Percentiles rank a stretch among this genome's conserved stretches.
These are phyloP conservation scores for Lactarius sanguifluus DNA, from an alignment of 768 basidiomycete species.

Conservation along the genomic window DNA sequence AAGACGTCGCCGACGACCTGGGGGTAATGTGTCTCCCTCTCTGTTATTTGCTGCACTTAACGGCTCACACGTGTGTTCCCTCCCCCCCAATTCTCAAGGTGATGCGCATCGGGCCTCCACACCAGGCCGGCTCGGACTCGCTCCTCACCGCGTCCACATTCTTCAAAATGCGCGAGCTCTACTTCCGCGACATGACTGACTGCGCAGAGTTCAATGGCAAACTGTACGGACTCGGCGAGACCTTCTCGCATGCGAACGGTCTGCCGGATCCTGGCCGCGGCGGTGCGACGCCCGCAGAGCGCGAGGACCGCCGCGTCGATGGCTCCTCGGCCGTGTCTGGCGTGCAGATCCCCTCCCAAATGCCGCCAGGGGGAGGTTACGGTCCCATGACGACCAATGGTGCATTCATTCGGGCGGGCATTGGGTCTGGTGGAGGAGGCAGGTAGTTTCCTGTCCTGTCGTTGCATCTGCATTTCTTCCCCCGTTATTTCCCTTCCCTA, in stretches of 20 bases:
- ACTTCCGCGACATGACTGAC: constrained; percentile 89
- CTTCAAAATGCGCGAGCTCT: constrained; percentile 92
- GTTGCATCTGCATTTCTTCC: constrained; percentile 25
- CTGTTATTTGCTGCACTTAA: constrained; percentile 8
- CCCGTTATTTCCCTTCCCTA: not conserved
- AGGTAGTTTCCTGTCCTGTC: constrained; percentile 19
- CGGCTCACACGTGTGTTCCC: constrained; percentile 10
- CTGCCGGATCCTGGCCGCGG: constrained; percentile 63
- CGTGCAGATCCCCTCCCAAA: constrained; percentile 24
- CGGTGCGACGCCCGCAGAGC: constrained; percentile 78
- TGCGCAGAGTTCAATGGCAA: constrained; percentile 80
- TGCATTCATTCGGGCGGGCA: constrained; percentile 27
- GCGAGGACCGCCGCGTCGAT: constrained; percentile 62
- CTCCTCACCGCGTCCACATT: constrained; percentile 91
- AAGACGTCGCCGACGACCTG: constrained; percentile 95
- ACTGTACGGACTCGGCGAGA: constrained; percentile 80
- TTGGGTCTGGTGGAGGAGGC: constrained; percentile 27
- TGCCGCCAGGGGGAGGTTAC: constrained; percentile 27
- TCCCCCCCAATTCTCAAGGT: constrained; percentile 50
- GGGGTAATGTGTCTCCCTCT: constrained; percentile 57
- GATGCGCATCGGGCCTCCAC: constrained; percentile 82
- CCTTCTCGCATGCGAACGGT: constrained; percentile 67
- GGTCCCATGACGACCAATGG: constrained; percentile 30
- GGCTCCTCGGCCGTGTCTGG: constrained; percentile 52
- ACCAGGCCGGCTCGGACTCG: constrained; percentile 97